A percentile compares a stretch with the other conserved stretches of the same genome.
phyloP scores from a whole-genome alignment of 129 eudicot species.

The Lonicera japonica region DNA sequence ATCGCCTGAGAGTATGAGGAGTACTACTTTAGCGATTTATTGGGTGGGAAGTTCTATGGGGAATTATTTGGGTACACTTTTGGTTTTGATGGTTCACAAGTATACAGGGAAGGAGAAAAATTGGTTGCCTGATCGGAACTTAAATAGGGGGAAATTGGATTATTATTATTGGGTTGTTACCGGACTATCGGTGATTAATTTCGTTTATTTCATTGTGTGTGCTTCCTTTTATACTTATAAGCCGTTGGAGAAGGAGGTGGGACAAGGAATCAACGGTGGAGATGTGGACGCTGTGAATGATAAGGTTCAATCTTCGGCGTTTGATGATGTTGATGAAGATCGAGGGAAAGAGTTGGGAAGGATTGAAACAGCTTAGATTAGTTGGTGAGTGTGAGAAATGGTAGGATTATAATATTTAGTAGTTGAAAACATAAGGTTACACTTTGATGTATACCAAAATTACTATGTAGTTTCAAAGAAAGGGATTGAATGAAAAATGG shows the following conservation, averaged over 20 bases:
- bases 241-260: conserved; percentile 29
- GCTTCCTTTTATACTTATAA: conserved; percentile 44
- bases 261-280: conserved; percentile 17
- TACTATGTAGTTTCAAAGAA: too few relatives aligned
- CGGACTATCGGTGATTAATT: conserved; percentile 38
- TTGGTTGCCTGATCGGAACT: conserved; percentile 75
- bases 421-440: too few relatives aligned
- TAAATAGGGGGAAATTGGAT: conserved; percentile 60
- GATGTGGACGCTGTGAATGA: conserved; percentile 31
- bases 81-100: conserved; percentile 59
- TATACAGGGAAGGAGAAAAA: conserved; percentile 44
- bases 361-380: too few relatives aligned
- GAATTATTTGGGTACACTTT: conserved; percentile 51
- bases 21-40: conserved; percentile 55
- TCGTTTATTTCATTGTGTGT: conserved; percentile 40
- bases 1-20: conserved; percentile 81
- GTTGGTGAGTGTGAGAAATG: too few relatives aligned
- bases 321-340: neutral
- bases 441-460: too few relatives aligned
- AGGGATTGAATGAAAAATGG: too few relatives aligned
- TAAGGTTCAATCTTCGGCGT: neutral
- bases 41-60: conserved; percentile 46
- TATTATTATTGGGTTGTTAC: conserved; percentile 52
- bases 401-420: too few relatives aligned
- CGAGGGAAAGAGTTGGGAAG: too few relatives aligned